Conservation (phyloP, 805 yeast genomes). For the Maudiozyma serrabonitensis region DNA sequence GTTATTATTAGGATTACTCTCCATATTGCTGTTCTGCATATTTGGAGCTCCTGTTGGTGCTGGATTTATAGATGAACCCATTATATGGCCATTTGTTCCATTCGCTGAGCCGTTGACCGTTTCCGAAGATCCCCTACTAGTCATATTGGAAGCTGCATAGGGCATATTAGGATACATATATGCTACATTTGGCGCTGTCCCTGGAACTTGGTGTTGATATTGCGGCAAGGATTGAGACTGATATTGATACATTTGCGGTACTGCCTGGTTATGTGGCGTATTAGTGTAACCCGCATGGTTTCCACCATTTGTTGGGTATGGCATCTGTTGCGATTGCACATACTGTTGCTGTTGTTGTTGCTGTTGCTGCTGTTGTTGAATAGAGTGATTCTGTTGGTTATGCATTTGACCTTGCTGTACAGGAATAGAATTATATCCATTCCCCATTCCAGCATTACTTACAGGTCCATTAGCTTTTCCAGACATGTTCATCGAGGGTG, state of each 20-base stretch:
- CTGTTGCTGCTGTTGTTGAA: background rate
- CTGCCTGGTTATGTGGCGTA: background rate
- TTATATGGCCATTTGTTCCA: background rate
- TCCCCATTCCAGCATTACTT: background rate
- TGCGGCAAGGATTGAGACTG: conserved; percentile 2
- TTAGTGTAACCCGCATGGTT: background rate
- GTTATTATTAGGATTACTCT: background rate
- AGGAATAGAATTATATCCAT: background rate
- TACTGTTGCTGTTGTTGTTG: background rate
- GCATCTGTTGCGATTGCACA: background rate
- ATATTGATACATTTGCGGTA: conserved; percentile 2
- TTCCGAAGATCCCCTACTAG: background rate
- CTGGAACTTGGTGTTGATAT: conserved; percentile 4
- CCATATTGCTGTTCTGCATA: background rate
- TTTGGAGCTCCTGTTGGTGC: background rate
- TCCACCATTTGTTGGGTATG: background rate
- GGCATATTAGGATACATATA: background rate
- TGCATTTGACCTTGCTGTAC: conserved; percentile 1
- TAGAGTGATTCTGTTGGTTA: background rate
- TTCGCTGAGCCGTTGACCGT: background rate
- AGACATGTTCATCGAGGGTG: conserved; percentile 4
- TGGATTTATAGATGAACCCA: background rate
- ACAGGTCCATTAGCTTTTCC: conserved; percentile 1
- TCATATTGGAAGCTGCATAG: background rate
- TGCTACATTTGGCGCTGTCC: background rate